Evolutionary conservation across 441 rosid genomes (phyloP).

Genomic region (Pelargonium myrrhifolium): DNA sequence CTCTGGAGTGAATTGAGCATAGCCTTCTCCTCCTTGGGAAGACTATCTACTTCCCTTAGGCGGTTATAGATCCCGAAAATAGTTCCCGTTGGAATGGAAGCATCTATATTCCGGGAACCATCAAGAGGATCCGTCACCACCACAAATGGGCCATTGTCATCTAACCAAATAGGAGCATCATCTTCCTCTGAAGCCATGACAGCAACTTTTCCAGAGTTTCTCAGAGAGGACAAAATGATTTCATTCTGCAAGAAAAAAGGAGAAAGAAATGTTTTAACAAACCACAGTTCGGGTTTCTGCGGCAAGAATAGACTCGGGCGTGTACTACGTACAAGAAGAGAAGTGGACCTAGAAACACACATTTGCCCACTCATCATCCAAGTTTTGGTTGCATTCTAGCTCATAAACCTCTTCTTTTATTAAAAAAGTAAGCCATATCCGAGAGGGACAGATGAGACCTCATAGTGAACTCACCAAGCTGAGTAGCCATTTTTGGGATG

Average conservation of each 20-base stretch:
- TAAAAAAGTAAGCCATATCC: too few species aligned
- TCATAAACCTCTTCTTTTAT: too few species aligned
- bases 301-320: neutral
- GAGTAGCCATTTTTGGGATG: too few species aligned
- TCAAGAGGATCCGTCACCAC: constrained; percentile 92
- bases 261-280: neutral
- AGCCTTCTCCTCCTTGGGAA: constrained; percentile 64
- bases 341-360: neutral
- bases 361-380: neutral
- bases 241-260: constrained; percentile 51
- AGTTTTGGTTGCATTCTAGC: neutral
- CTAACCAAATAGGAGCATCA: constrained; percentile 67
- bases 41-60: constrained; percentile 67
- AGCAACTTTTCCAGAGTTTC: constrained; percentile 76
- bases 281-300: neutral
- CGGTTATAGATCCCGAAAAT: constrained; percentile 73
- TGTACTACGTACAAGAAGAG: too few species aligned
- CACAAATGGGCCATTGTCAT: constrained; percentile 61
- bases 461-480: too few species aligned
- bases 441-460: too few species aligned
- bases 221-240: constrained; percentile 63
- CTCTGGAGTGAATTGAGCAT: constrained; percentile 69
- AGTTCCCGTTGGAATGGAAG: constrained; percentile 90
- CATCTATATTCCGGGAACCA: constrained; percentile 88
- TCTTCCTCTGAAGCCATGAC: constrained; percentile 96